phyloP scores from a whole-genome alignment of 352 stramenopile genomes.

The Globisporangium irregulare region DNA sequence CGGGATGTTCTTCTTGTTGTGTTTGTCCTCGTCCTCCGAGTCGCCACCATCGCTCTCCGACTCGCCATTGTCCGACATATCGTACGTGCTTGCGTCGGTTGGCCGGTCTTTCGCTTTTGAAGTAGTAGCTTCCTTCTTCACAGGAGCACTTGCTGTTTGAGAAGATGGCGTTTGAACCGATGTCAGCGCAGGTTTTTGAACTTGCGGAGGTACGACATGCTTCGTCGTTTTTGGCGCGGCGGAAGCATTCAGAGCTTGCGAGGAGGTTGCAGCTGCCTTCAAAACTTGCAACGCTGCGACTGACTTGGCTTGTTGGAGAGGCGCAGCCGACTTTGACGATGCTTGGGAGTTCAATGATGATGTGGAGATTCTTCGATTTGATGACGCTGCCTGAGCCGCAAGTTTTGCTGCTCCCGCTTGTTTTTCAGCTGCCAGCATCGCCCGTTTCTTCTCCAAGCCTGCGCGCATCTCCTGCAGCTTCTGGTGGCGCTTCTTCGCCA shows the following conservation, averaged over 20 bases:
- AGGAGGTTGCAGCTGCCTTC: neutral
- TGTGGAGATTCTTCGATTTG: constrained; percentile 1
- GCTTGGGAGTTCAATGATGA: constrained; percentile 1
- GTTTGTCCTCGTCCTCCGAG: constrained; percentile 32
- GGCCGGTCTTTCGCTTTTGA: constrained; percentile 22
- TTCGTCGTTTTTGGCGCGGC: neutral
- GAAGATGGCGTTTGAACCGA: neutral
- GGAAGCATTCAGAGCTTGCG: neutral
- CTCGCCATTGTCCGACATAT: constrained; percentile 81
- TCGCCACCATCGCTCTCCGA: constrained; percentile 47
- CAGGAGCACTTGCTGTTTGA: neutral
- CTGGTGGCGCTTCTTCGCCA: constrained; percentile 59
- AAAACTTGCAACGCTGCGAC: neutral
- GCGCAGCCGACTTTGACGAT: neutral
- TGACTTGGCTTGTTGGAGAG: constrained; percentile 6
- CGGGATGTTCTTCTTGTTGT: constrained; percentile 75
- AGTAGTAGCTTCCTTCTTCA: neutral
- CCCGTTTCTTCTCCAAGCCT: constrained; percentile 69
- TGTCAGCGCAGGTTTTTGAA: neutral
- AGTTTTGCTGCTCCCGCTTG: constrained; percentile 21
- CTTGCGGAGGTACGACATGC: neutral
- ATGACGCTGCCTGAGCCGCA: constrained; percentile 12
- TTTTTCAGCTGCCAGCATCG: constrained; percentile 47
- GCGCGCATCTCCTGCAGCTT: constrained; percentile 64
- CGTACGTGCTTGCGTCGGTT: constrained; percentile 41